These are phyloP conservation scores for Sabuloglossum arenarium DNA, from an alignment of 495 filamentous ascomycete genomes.

Conservation along the genomic window DNA sequence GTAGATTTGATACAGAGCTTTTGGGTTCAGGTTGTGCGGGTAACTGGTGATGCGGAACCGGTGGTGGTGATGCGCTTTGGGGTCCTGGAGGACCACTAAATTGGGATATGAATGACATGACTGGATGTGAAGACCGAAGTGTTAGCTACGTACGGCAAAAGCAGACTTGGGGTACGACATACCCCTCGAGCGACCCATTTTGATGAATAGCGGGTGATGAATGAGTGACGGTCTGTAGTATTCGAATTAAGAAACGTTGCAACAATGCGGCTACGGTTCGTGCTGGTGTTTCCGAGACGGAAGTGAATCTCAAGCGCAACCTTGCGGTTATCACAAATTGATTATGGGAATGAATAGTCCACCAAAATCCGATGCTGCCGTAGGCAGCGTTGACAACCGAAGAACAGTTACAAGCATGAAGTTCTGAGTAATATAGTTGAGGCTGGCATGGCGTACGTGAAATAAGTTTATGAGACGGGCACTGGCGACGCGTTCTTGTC, in stretches of 20 bases:
- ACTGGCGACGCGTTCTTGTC: no score
- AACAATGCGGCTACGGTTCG: not conserved
- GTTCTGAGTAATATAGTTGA: no score
- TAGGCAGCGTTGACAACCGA: not conserved
- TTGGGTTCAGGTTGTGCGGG: not conserved
- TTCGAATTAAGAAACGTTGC: not conserved
- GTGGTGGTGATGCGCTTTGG: conserved; percentile 9
- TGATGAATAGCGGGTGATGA: not conserved
- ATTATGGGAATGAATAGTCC: no score
- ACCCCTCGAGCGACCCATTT: conserved; percentile 6
- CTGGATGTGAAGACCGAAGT: conserved; percentile 12
- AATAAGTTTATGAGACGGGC: no score
- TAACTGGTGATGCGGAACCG: not conserved
- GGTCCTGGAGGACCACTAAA: conserved; percentile 11
- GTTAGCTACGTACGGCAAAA: not conserved
- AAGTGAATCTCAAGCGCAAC: not conserved
- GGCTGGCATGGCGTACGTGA: no score
- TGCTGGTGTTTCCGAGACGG: not conserved
- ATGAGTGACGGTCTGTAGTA: not conserved
- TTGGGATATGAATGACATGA: conserved; percentile 38
- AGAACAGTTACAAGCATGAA: not conserved
- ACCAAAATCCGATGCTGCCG: no score
- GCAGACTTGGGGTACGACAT: not conserved
- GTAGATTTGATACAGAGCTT: not conserved
- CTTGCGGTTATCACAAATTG: no score